Conservation (phyloP, 2,329 filamentous ascomycete genomes). For the Colletotrichum falcatum region DNA sequence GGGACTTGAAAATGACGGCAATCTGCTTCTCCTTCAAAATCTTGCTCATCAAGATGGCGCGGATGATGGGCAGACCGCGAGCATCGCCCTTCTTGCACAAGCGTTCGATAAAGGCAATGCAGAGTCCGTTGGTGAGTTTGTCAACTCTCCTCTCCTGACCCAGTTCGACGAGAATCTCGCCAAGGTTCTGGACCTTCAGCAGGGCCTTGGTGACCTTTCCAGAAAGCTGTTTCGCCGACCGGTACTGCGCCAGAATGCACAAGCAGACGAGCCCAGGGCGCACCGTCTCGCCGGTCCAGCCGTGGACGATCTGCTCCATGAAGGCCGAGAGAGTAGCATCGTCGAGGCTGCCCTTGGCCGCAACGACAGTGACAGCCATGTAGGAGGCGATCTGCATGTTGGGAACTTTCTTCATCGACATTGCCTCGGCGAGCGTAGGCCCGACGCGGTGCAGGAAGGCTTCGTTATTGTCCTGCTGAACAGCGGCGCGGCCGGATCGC, state of each 20-base stretch:
- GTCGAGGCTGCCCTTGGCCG: conserved; percentile 82
- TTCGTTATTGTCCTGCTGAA: conserved; percentile 86
- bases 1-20: conserved; percentile 72
- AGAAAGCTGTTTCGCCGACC: conserved; percentile 76
- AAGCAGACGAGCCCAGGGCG: conserved; percentile 82
- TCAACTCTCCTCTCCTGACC: conserved; percentile 75
- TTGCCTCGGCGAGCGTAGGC: conserved; percentile 80
- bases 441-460: conserved; percentile 75
- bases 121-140: conserved; percentile 78
- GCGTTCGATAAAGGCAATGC: conserved; percentile 72
- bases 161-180: conserved; percentile 70
- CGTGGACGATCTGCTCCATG: conserved; percentile 87
- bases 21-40: conserved; percentile 73
- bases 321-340: conserved; percentile 85
- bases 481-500: conserved; percentile 78
- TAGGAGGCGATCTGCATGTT: conserved; percentile 89
- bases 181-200: conserved; percentile 71
- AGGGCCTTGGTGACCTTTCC: conserved; percentile 77
- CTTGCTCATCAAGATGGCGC: conserved; percentile 69
- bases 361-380: conserved; percentile 89
- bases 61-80: conserved; percentile 68
- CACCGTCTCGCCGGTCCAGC: conserved; percentile 80
- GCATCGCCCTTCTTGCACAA: conserved; percentile 70
- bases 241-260: conserved; percentile 84
- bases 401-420: conserved; percentile 79